Percentiles rank a stretch among this genome's conserved stretches.
phyloP scores from a whole-genome alignment of 768 basidiomycete genomes.

The Leccinum subgranulosum region DNA sequence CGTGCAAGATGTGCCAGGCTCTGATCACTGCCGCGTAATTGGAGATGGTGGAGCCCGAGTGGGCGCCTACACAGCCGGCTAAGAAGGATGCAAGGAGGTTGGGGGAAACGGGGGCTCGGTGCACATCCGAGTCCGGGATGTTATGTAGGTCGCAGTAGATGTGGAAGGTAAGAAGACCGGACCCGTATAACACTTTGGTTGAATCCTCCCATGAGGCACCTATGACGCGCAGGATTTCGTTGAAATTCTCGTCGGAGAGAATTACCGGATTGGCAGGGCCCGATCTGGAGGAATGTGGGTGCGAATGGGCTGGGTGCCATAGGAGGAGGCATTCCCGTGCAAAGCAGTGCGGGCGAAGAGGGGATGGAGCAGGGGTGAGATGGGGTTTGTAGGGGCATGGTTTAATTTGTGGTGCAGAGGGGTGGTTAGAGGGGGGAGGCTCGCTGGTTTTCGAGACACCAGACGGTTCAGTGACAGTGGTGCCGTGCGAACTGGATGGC shows the following conservation, averaged over 20 bases:
- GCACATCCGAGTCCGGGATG: background rate
- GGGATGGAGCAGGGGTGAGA: background rate
- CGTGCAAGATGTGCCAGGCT: background rate
- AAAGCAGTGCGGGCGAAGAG: background rate
- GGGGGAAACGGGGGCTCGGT: background rate
- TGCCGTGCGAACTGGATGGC: too few species aligned
- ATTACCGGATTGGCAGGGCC: too few species aligned
- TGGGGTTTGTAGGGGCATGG: background rate
- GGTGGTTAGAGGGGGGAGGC: too few species aligned
- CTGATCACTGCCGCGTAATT: background rate
- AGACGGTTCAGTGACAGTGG: too few species aligned
- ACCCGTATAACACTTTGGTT: background rate
- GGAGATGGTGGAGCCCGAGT: background rate
- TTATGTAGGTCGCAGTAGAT: background rate
- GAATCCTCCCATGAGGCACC: background rate
- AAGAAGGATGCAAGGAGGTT: background rate
- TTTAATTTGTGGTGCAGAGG: too few species aligned
- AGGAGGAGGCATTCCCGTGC: background rate
- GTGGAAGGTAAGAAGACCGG: background rate
- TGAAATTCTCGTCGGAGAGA: background rate
- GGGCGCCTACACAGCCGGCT: background rate
- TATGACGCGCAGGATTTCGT: background rate
- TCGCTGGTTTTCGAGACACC: too few species aligned
- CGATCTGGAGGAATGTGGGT: too few species aligned
- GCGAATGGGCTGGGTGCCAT: background rate